phyloP scores from a whole-genome alignment of 306 rosid genomes.

The Dalbergia oliveri region DNA sequence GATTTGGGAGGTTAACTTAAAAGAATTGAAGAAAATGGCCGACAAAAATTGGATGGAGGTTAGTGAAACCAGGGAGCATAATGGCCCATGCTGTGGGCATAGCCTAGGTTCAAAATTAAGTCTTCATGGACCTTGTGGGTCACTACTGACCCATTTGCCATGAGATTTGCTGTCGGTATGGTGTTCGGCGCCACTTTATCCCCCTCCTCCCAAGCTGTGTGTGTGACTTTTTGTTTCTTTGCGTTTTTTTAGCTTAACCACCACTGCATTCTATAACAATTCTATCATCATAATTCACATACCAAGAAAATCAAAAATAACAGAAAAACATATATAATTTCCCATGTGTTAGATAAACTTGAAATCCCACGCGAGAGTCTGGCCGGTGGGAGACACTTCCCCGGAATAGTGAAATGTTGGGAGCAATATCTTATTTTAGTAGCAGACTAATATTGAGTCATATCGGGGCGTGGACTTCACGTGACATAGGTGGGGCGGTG shows the following conservation, averaged over 20 bases:
- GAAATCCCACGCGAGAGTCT: constrained; percentile 52
- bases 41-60: constrained; percentile 54
- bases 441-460: constrained; percentile 33
- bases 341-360: constrained; percentile 18
- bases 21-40: constrained; percentile 56
- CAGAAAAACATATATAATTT: not conserved
- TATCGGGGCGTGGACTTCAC: constrained; percentile 33
- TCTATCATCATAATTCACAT: not conserved
- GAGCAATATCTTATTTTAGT: not conserved
- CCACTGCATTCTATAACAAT: constrained; percentile 4
- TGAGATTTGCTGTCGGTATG: constrained; percentile 73
- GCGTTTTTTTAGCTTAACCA: constrained; percentile 2
- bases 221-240: not conserved
- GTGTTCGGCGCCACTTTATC: constrained; percentile 38
- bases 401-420: not conserved
- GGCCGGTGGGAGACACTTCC: constrained; percentile 45
- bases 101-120: constrained; percentile 44
- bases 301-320: not conserved
- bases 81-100: constrained; percentile 61
- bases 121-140: constrained; percentile 62
- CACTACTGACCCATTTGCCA: constrained; percentile 60
- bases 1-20: constrained; percentile 25
- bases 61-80: constrained; percentile 54
- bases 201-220: constrained; percentile 14
- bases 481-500: constrained; percentile 60